phyloP scores from a whole-genome alignment of 148 eudicot genomes.

The Pouteria glomerata region DNA sequence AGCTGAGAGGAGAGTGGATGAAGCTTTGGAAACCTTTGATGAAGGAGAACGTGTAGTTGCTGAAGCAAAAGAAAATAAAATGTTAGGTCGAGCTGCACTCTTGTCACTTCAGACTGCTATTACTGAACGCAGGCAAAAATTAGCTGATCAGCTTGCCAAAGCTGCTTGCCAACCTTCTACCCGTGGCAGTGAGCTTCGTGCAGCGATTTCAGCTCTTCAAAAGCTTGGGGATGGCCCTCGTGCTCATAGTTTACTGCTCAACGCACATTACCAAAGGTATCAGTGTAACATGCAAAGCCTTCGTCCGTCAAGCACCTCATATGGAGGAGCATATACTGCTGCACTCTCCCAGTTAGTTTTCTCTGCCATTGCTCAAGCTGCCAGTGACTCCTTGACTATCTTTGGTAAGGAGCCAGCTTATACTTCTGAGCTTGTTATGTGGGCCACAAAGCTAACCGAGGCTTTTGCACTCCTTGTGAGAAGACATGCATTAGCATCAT shows the following conservation, averaged over 20 bases:
- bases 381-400: conserved; percentile 73
- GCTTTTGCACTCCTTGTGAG: conserved; percentile 81
- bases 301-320: conserved; percentile 96
- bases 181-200: conserved; percentile 90
- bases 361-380: conserved; percentile 90
- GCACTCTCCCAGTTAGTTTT: conserved; percentile 94
- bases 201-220: conserved; percentile 80
- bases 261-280: conserved; percentile 85
- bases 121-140: conserved; percentile 66
- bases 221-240: conserved; percentile 97
- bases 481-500: conserved; percentile 94
- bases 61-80: conserved; percentile 74
- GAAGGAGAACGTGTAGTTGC: conserved; percentile 74
- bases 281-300: conserved; percentile 86
- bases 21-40: conserved; percentile 74
- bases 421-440: conserved; percentile 89
- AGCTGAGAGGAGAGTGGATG: conserved; percentile 94
- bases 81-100: conserved; percentile 46
- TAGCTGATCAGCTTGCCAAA: conserved; percentile 97
- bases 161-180: conserved; percentile 95
- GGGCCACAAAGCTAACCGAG: conserved; percentile 93
- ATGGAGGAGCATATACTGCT: conserved; percentile 99
- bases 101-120: conserved; percentile 59
- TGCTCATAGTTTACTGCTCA: conserved; percentile 83
- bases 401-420: conserved; percentile 85